Evolutionary conservation across 2,329 filamentous ascomycete genomes (phyloP).

Genomic region (Ophiostoma himal-ulmi): DNA sequence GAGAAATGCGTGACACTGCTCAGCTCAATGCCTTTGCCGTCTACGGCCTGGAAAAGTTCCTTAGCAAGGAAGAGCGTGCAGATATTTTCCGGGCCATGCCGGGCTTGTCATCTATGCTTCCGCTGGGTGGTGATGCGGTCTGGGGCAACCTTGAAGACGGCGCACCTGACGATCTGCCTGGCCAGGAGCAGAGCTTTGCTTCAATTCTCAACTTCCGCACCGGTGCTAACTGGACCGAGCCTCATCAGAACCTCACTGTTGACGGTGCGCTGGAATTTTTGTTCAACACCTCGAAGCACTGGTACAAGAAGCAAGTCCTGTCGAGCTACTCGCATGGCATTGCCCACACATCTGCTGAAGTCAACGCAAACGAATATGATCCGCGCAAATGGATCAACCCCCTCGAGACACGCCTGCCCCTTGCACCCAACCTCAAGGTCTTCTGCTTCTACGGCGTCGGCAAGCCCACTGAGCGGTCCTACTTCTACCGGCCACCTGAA

Average conservation of each 20-base stretch:
- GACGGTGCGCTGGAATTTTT: slow-evolving; percentile 71
- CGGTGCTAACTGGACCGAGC: slow-evolving; percentile 57
- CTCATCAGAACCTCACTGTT: slow-evolving; percentile 73
- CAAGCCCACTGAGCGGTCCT: slow-evolving; percentile 86
- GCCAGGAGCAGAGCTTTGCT: slow-evolving; percentile 68
- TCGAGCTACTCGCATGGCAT: slow-evolving; percentile 82
- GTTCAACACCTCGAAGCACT: slow-evolving; percentile 69
- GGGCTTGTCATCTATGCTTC: slow-evolving; percentile 92
- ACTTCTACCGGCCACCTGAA: slow-evolving; percentile 75
- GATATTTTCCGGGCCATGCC: slow-evolving; percentile 97
- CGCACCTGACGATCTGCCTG: slow-evolving; percentile 79
- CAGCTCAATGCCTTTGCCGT: slow-evolving; percentile 95
- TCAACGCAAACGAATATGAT: slow-evolving; percentile 74
- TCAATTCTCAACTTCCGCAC: slow-evolving; percentile 77
- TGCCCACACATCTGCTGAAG: slow-evolving; percentile 70
- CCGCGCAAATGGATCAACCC: slow-evolving; percentile 90
- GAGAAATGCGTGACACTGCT: slow-evolving; percentile 97
- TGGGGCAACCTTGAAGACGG: slow-evolving; percentile 78
- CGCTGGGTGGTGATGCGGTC: slow-evolving; percentile 86
- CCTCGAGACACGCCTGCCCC: slow-evolving; percentile 77
- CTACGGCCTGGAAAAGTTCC: slow-evolving; percentile 92
- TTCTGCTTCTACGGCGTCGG: slow-evolving; percentile 97
- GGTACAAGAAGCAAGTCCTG: slow-evolving; percentile 72
- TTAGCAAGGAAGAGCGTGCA: slow-evolving; percentile 81
- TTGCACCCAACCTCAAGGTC: slow-evolving; percentile 84